Evolutionary conservation across 768 basidiomycete genomes (phyloP), one percentile per base, ranked within the genome.

Genomic region (Suillus plorans): DNA sequence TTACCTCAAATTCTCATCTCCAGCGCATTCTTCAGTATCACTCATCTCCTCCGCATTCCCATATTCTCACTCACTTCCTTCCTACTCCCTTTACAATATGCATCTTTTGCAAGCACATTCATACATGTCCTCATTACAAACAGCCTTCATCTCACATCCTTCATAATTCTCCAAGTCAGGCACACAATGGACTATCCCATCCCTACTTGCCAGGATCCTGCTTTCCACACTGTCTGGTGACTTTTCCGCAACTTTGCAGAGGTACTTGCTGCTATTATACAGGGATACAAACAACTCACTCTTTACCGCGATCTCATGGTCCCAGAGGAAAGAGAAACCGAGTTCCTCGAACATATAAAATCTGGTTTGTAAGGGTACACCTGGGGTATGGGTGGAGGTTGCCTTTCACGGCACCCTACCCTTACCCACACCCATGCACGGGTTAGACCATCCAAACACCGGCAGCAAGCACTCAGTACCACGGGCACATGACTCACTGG

Each of bases 151-250:
- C 81, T 87, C 55, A 75, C 84, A 25, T 78, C 85, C 16, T 75
- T 89, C 55, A 81, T 84, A 16, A 73, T 88, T 63, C 80, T 88
- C 18, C 79, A 81, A 44, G 79, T 87, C 57, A 82, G 82, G 42
- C 80, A 81, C 59, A 76, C 81, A 66, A 77, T 80, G 69, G 69
- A 71, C 36, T 71, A 71, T 65, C 72, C 80, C 58, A 77, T 74
- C 41, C 82, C 88, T 49, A 86, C 84, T 9, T 88, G 85, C 80
- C 78, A 74, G 63, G 81, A 87, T 66, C 70, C 78, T 1, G 84
- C 85, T 4, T 94, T 94, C 78, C 73, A 76, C 25, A 81, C 85
- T 37, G 85, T 90, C 4, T 93, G 92, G 91, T 91, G 88, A 87
- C 77, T 91, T 44, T 88, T 89, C 2, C 79, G 94, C 2, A 89